Base-by-base conservation (phyloP, 2,329 filamentous ascomycete genomes). In the Claviceps sp. region DNA sequence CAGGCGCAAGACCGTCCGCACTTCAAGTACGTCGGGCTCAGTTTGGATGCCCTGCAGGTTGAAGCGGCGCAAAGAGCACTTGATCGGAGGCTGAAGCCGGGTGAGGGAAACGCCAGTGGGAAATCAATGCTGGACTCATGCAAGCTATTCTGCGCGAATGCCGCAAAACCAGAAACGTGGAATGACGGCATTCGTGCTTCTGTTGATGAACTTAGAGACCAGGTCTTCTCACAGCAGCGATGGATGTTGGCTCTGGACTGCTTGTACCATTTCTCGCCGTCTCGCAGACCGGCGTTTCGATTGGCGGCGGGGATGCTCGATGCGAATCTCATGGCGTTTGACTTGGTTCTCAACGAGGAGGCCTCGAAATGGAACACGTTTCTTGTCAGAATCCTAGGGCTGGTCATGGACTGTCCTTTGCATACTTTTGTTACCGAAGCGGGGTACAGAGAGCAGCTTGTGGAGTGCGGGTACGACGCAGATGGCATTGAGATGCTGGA, bases 241-340 rank as follows among this genome's bases (percentile, higher is more conserved):
- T 79, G 76, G 75, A 63, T 81, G 0, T 65, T 81, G 1, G 77
- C 72, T 0, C 66, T 81, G 1, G 78, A 81, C 58, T 75, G 75
- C 2, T 59, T 79, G 5, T 81, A 81, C 51, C 76, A 81, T 59
- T 81, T 80, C 58, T 66, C 65, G 0, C 78, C 77, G 0, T 78
- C 76, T 0, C 65, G 77, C 14, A 66, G 62, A 51, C 69, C 71
- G 0, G 58, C 79, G 2, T 67, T 80, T 14, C 52, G 62, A 7
- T 65, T 73, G 44, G 68, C 73, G 1, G 62, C 65, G 4, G 59
- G 56, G 3, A 61, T 61, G 0, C 65, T 80, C 0, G 57, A 66
- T 3, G 76, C 76, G 1, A 71, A 73, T 0, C 61, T 77, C 49
- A 76, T 79, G 72, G 75, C 72, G 0, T 81, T 79, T 54, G 78